Base-by-base conservation (phyloP, 2,329 filamentous ascomycete genomes). In the Ambrosiella cleistominuta region DNA sequence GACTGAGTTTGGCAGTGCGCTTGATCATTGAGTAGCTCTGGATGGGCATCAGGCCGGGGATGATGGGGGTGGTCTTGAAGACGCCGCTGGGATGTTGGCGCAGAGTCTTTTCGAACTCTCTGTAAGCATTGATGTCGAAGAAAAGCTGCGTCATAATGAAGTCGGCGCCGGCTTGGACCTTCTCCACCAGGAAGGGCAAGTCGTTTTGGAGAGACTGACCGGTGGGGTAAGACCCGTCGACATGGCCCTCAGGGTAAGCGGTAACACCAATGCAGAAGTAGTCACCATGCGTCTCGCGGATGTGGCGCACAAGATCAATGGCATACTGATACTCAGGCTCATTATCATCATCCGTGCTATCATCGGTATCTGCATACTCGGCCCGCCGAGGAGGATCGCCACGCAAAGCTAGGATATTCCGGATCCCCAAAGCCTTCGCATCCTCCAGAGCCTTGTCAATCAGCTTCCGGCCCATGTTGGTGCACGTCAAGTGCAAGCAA, bases 101-200 rank as follows among this genome's bases (percentile, higher is more conserved):
- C 63, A 98, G 70, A 55, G 76, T 79, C 63, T 74, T 77, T 71
- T 97, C 91, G 66, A 94, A 97, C 39, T 74, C 74, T 58, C 83
- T 78, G 67, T 94, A 98, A 15, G 87, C 87, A 2, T 86, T 76
- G 27, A 89, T 78, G 67, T 97, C 89, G 69, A 95, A 98, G 70
- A 96, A 97, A 7, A 98, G 77, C 70, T 98, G 93, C 0, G 93
- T 97, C 88, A 98, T 95, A 70, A 98, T 86, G 67, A 98, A 98
- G 71, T 97, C 90, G 55, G 90, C 93, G 1, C 93, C 93, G 2
- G 93, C 93, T 64, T 84, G 76, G 0, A 85, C 85, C 76, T 98
- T 98, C 64, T 95, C 89, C 9, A 95, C 80, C 57, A 98, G 75
- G 66, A 86, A 95, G 0, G 90, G 87, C 60, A 98, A 71, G 70